Evolutionary conservation across 169 alveolate genomes (phyloP).

Genomic region (Besnoitia besnoiti): DNA sequence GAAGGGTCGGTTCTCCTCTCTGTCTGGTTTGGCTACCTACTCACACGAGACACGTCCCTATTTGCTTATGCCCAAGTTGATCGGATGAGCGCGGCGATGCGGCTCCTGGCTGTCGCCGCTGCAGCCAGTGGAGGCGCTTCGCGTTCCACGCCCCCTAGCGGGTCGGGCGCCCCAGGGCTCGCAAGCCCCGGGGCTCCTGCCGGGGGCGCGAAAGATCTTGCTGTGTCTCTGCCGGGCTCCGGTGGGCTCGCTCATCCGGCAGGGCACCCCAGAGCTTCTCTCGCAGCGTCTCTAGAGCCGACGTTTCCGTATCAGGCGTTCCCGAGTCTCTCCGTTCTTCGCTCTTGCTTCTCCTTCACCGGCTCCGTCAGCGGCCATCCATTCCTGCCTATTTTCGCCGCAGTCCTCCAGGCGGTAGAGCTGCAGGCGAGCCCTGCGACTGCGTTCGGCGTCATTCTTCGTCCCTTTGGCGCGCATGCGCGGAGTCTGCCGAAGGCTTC

Average conservation of each 20-base stretch:
- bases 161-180: background rate
- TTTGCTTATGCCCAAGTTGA: constrained; percentile 16
- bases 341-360: constrained; percentile 47
- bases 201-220: background rate
- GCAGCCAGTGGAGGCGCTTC: background rate
- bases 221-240: background rate
- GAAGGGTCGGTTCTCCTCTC: constrained; percentile 22
- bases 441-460: constrained; percentile 36
- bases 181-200: background rate
- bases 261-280: background rate
- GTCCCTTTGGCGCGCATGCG: constrained; percentile 58
- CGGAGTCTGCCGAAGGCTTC: constrained; percentile 56
- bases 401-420: constrained; percentile 36
- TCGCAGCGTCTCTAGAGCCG: background rate
- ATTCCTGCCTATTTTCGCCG: constrained; percentile 59
- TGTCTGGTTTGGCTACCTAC: constrained; percentile 18
- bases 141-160: background rate
- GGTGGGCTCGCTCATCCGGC: background rate
- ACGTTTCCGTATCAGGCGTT: constrained; percentile 56
- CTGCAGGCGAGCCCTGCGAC: constrained; percentile 21
- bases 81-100: constrained; percentile 42
- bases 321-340: constrained; percentile 44
- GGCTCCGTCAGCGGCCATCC: constrained; percentile 63
- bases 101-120: constrained; percentile 49
- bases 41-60: constrained; percentile 14